Base-by-base conservation (phyloP, 2,329 filamentous ascomycete genomes). In the Colletotrichum lupini region DNA sequence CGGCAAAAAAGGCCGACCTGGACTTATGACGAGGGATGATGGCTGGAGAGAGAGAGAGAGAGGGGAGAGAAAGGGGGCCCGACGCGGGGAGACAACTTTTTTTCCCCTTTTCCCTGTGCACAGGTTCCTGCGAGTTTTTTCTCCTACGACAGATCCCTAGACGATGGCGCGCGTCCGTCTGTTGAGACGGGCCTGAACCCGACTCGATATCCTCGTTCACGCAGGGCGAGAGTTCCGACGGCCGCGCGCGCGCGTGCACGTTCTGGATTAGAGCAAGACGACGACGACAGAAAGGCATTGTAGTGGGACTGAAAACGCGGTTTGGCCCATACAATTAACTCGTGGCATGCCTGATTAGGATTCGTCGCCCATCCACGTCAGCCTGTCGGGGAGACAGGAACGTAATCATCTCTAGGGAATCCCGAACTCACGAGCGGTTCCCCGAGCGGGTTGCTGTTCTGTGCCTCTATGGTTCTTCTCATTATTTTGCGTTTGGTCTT, bases 161-260 rank as follows among this genome's bases (percentile, higher is more conserved):
- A 49, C 42, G 19, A 22, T 49, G 42, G 19, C 19, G 42, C 42
- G 42, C 42, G 42, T 49, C 42, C 42, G 42, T 49, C 42, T 22
- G 7, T 49, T 49, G 42, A 49, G 42, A 49, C 42, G 42, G 42
- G 19, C 42, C 42, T 61, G 30, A 61, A 42, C 32, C 53, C 30
- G 16, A 49, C 32, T 22, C 55, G 7, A 49, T 22, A 49, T 22
- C 42, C 42, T 49, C 42, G 19, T 49, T 49, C 42, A n/a, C 22
- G 60, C 67, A 59, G 24, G 12, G 53, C 62, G 22, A 67, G 56
- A 67, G 68, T 59, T 67, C 56, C 61, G 61, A 71, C 62, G 42
- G 42, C 53, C 30, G 55, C 30, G 55, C 42, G 42, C 19, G 42
- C 42, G 37, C 2, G 16, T 59, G 22, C 19, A 32, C 8, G 26